Base-by-base conservation (phyloP, 768 basidiomycete genomes). In the Pleurotus pulmonarius region DNA sequence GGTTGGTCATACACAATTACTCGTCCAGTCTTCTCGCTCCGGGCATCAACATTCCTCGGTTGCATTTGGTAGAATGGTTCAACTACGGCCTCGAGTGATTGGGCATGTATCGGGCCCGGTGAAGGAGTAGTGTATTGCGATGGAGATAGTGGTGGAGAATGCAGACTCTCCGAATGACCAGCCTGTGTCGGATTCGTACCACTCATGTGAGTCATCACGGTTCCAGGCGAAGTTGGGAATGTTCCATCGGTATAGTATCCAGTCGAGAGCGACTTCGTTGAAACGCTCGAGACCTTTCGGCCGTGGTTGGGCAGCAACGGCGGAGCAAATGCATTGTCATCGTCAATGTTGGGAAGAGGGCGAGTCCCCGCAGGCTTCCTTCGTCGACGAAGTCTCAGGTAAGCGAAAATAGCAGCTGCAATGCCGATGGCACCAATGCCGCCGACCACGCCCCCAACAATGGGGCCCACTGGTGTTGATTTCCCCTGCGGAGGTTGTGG, bases 381-480 rank as follows among this genome's bases (percentile, higher is more conserved):
- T n/a, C 51, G 34, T 7, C 39, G 51, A 18, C 51, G 51, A 18
- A 52, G 9, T 24, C 34, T 39, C 8, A 52, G 9, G 9, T 25
- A 52, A 11, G 38, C 22, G 9, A 52, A 40, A 11, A 52, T 29
- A 12, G 51, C 51, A 41, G n/a, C 29, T 18, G 51, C 51, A 15
- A 57, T 24, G 15, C 41, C 40, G 9, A 49, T 37, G 25, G 45
- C 40, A 5, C 25, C 56, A 8, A 52, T 18, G 11, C 24, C 39
- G 25, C 56, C 56, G 25, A 57, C 43, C 8, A 57, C 56, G 24
- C 48, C 56, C 12, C 56, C 56, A 6, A 57, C 48, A 20, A 57
- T 57, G 9, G 56, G 38, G 15, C 49, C 40, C 13, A 51, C 51
- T n/a, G 47, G 43, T 26, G 46, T 39, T 44, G 29, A 43, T 13